phyloP scores from a whole-genome alignment of 768 basidiomycete species.

The Leccinum subtestaceum region DNA sequence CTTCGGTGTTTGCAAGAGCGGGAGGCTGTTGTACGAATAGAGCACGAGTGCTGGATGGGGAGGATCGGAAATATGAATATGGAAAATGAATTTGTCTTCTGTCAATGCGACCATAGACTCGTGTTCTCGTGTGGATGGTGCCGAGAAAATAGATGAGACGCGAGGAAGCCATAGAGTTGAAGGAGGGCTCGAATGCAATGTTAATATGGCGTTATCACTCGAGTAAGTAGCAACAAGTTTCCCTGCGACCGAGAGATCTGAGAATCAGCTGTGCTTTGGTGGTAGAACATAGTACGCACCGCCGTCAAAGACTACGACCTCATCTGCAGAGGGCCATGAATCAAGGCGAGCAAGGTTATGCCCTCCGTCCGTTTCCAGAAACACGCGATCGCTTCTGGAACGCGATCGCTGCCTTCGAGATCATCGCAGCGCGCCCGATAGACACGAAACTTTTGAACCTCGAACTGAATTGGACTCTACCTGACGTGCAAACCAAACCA shows the following conservation, averaged over 20 bases:
- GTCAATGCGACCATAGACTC: conserved; percentile 70
- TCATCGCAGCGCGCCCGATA: too few species aligned
- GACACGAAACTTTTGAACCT: too few species aligned
- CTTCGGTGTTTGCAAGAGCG: conserved; percentile 44
- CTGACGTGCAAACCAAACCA: too few species aligned
- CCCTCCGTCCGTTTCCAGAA: conserved; percentile 42
- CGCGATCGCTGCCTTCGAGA: too few species aligned
- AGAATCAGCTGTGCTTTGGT: not conserved
- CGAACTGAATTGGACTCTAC: too few species aligned
- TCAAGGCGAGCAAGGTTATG: conserved; percentile 46
- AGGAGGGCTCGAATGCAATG: conserved; percentile 50
- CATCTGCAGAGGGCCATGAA: conserved; percentile 57
- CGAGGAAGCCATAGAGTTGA: conserved; percentile 44
- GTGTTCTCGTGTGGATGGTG: conserved; percentile 51
- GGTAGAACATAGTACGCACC: conserved; percentile 43
- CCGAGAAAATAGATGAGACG: conserved; percentile 61
- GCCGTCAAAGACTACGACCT: conserved; percentile 66
- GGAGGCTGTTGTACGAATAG: conserved; percentile 50
- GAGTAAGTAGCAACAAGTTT: conserved; percentile 58
- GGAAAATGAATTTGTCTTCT: conserved; percentile 54
- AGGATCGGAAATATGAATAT: conserved; percentile 44
- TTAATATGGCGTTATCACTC: conserved; percentile 43
- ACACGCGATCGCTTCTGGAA: too few species aligned
- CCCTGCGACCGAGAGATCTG: conserved; percentile 37
- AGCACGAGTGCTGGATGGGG: conserved; percentile 42